These are phyloP conservation scores for Wickerhamiella parazyma DNA, from an alignment of 805 yeast genomes.

Conservation along the genomic window DNA sequence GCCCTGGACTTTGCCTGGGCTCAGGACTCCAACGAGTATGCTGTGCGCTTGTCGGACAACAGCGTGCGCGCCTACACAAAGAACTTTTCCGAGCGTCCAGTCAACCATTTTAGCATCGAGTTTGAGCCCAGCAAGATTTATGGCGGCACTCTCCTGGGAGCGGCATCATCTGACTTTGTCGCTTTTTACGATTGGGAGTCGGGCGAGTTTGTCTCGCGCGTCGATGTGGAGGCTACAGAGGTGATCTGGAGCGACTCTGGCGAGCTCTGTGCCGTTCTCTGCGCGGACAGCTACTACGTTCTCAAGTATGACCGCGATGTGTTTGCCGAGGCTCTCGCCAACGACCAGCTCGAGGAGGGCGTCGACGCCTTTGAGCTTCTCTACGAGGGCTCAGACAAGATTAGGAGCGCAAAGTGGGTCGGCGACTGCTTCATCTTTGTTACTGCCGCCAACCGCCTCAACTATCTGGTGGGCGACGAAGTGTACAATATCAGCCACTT, in stretches of 20 bases:
- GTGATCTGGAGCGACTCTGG: constrained; percentile 92
- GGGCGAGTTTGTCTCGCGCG: constrained; percentile 70
- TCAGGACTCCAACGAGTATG: constrained; percentile 75
- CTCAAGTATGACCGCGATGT: constrained; percentile 57
- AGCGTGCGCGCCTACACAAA: constrained; percentile 52
- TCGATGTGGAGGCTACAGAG: constrained; percentile 64
- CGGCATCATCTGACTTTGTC: constrained; percentile 62
- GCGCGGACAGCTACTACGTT: constrained; percentile 62
- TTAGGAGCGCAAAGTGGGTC: constrained; percentile 86
- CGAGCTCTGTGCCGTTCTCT: constrained; percentile 64
- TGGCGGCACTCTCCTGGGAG: constrained; percentile 81
- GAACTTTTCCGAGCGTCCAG: constrained; percentile 68
- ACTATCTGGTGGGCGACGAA: constrained; percentile 90
- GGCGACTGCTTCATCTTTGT: constrained; percentile 95
- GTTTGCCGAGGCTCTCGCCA: constrained; percentile 47
- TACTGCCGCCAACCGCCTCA: constrained; percentile 72
- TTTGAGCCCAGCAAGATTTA: constrained; percentile 60
- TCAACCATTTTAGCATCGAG: constrained; percentile 48
- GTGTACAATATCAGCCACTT: constrained; percentile 85
- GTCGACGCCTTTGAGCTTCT: constrained; percentile 73
- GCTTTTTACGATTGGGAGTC: constrained; percentile 91
- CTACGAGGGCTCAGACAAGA: constrained; percentile 65
- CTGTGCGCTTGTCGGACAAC: constrained; percentile 57
- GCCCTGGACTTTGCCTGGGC: constrained; percentile 94
- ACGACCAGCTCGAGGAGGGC: constrained; percentile 67